Evolutionary conservation across 257 asterid genomes (phyloP).

Genomic region (Ilex asprella): DNA sequence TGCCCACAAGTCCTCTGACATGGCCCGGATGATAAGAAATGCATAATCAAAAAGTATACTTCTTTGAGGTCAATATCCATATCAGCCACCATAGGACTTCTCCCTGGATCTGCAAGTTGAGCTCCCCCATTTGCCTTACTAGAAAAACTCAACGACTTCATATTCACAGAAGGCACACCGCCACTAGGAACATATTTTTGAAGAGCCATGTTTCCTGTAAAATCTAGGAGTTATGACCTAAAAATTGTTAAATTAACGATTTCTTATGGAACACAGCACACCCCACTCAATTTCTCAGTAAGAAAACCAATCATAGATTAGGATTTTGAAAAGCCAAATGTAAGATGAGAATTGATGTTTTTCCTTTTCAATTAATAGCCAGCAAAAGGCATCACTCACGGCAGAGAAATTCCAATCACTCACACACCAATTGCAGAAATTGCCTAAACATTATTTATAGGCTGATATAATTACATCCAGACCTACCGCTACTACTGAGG

Average conservation of each 20-base stretch:
- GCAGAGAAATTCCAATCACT: too few species aligned
- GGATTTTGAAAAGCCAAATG: too few species aligned
- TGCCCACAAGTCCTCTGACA: slow-evolving; percentile 90
- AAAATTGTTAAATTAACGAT: background rate
- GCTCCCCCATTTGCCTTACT: slow-evolving; percentile 59
- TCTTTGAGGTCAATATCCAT: slow-evolving; percentile 80
- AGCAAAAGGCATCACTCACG: too few species aligned
- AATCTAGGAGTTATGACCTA: background rate
- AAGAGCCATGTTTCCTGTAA: slow-evolving; percentile 79
- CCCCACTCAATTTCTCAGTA: slow-evolving; percentile 3
- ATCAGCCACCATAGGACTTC: slow-evolving; percentile 46
- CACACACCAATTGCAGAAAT: too few species aligned
- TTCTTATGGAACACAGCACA: background rate
- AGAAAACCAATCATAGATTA: background rate
- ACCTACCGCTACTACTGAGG: too few species aligned
- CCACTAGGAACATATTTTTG: slow-evolving; percentile 59
- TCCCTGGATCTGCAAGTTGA: slow-evolving; percentile 42
- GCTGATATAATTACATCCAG: too few species aligned
- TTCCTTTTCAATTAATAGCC: too few species aligned
- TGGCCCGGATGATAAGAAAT: slow-evolving; percentile 95
- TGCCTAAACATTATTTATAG: too few species aligned
- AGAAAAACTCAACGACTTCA: slow-evolving; percentile 60
- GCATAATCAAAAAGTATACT: slow-evolving; percentile 92
- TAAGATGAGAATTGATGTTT: too few species aligned
- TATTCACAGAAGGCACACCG: slow-evolving; percentile 48